phyloP scores from a whole-genome alignment of 257 asterid species.

The Penstemon eatonii region DNA sequence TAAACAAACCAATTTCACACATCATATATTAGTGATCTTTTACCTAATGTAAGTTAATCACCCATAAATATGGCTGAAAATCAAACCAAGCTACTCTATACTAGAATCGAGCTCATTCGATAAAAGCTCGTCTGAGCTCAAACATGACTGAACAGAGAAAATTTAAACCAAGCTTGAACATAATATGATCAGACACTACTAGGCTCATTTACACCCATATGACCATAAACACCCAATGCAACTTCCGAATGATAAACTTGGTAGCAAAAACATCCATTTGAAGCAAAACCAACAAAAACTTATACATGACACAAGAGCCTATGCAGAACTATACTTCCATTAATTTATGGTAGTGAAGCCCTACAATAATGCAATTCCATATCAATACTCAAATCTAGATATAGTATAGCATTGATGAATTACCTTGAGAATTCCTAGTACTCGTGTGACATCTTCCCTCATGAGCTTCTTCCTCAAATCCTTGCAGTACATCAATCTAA shows the following conservation, averaged over 20 bases:
- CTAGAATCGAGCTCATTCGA: neutral
- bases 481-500: constrained; percentile 82
- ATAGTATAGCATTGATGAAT: neutral
- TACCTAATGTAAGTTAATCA: constrained; percentile 5
- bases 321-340: neutral
- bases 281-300: neutral
- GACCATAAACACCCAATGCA: too few relatives aligned
- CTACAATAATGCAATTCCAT: neutral
- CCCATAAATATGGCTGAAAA: neutral
- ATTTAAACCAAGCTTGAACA: too few relatives aligned
- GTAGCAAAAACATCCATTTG: neutral
- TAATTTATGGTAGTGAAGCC: neutral
- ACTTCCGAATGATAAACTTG: neutral
- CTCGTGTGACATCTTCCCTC: constrained; percentile 78
- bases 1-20: constrained; percentile 27
- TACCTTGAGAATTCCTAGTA: constrained; percentile 94
- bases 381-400: neutral
- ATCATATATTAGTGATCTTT: neutral
- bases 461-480: constrained; percentile 86
- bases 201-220: too few relatives aligned
- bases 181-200: too few relatives aligned
- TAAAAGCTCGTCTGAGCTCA: too few relatives aligned
- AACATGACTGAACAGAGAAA: too few relatives aligned
- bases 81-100: too few relatives aligned
- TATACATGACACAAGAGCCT: neutral